phyloP scores from a whole-genome alignment of 73 alveolate genomes.

The Uronychia setigera region DNA sequence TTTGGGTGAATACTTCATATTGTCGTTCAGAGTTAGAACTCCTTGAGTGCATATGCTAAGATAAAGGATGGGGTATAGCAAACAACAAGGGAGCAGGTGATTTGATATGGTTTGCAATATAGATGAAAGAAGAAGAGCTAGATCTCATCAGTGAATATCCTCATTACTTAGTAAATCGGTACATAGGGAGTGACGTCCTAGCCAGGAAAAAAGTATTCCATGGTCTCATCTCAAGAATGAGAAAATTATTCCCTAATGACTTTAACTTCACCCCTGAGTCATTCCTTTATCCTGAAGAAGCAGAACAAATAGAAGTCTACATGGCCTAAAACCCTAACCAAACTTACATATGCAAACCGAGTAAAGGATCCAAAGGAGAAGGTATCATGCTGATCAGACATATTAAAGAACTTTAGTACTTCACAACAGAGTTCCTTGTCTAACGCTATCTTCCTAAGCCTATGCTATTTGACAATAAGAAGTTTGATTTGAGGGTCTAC shows the following conservation, averaged over 20 bases:
- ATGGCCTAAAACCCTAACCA: constrained; percentile 40
- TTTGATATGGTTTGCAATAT: constrained; percentile 21
- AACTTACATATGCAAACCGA: constrained; percentile 78
- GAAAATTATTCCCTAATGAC: constrained; percentile 79
- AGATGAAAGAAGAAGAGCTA: constrained; percentile 25
- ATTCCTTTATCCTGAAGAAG: constrained; percentile 78
- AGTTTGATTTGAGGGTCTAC: constrained; percentile 92
- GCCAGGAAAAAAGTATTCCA: constrained; percentile 77
- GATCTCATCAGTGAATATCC: constrained; percentile 14
- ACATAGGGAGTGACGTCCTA: constrained; percentile 75
- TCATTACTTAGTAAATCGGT: constrained; percentile 51
- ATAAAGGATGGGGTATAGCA: background rate
- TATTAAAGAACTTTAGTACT: constrained; percentile 35
- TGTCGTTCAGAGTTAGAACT: background rate
- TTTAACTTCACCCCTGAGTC: constrained; percentile 77
- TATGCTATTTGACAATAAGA: constrained; percentile 89
- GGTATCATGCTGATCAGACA: constrained; percentile 76
- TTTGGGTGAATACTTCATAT: too few species aligned
- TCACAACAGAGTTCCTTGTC: constrained; percentile 65
- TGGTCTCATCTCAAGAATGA: constrained; percentile 58
- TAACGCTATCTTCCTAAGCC: constrained; percentile 92
- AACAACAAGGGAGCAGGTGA: constrained; percentile 29
- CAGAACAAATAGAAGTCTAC: constrained; percentile 64
- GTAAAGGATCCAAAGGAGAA: constrained; percentile 87
- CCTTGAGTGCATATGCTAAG: background rate